Conservation (phyloP, 495 filamentous ascomycete species). For the Trichoderma asperelloides region DNA sequence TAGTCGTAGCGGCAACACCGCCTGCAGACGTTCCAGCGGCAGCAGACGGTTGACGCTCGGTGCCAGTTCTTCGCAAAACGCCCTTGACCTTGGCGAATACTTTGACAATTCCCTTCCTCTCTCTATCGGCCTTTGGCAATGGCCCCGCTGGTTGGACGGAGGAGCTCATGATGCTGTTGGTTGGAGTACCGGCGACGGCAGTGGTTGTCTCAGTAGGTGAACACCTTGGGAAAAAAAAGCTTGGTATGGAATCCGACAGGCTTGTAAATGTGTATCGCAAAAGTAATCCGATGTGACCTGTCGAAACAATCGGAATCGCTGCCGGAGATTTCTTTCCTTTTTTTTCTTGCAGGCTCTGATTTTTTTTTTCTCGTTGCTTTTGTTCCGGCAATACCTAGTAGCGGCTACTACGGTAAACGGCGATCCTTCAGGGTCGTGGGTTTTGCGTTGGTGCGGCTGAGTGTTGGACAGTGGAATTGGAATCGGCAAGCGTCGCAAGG, state of each 20-base stretch:
- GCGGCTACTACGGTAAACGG: background rate
- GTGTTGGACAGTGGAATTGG: background rate
- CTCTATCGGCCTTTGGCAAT: slow-evolving; percentile 35
- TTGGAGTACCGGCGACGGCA: background rate
- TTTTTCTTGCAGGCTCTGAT: background rate
- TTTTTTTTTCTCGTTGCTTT: background rate
- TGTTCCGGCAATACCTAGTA: background rate
- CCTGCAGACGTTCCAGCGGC: background rate
- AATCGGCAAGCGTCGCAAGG: background rate
- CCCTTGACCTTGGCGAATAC: slow-evolving; percentile 56
- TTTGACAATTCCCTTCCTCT: slow-evolving; percentile 55
- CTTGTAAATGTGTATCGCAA: background rate
- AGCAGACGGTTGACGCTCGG: slow-evolving; percentile 24
- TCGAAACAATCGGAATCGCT: background rate
- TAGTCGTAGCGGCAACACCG: background rate
- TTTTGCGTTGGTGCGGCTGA: background rate
- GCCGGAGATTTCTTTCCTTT: background rate
- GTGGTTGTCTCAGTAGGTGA: slow-evolving; percentile 4
- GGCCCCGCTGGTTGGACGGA: slow-evolving; percentile 26
- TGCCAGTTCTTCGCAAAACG: slow-evolving; percentile 46
- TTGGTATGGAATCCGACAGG: background rate
- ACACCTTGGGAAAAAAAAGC: background rate
- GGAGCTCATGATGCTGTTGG: slow-evolving; percentile 32
- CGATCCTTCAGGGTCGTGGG: background rate
- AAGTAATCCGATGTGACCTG: background rate